phyloP scores from a whole-genome alignment of 2,329 filamentous ascomycete genomes.

The Ophiostoma pallidulum region DNA sequence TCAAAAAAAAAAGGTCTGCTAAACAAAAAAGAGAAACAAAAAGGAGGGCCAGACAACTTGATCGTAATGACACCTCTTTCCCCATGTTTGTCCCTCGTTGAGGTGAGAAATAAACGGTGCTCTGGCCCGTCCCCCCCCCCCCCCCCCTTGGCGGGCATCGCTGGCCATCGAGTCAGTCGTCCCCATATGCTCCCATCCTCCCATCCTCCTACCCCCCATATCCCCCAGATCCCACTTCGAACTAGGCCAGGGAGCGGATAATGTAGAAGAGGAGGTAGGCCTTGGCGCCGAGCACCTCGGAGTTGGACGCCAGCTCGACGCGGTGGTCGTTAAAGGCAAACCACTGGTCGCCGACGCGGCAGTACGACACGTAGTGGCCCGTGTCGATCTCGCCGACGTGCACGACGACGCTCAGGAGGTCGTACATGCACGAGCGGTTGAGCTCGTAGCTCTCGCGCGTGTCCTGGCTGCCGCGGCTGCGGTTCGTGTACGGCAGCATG shows the following conservation, averaged over 20 bases:
- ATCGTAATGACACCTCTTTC: no score
- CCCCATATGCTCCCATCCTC: background rate
- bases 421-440: conserved; percentile 64
- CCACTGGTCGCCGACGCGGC: conserved; percentile 78
- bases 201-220: conserved; percentile 21
- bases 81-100: no score
- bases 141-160: no score
- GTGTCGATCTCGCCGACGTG: conserved; percentile 90
- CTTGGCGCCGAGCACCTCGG: conserved; percentile 75
- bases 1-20: background rate
- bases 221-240: background rate
- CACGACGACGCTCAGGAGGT: conserved; percentile 81
- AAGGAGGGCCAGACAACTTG: no score
- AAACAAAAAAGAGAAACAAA: background rate
- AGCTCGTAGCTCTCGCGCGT: conserved; percentile 44
- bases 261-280: conserved; percentile 90
- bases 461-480: conserved; percentile 41
- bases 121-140: no score
- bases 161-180: no score
- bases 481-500: conserved; percentile 80
- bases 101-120: no score
- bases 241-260: conserved; percentile 47
- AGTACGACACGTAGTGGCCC: conserved; percentile 88
- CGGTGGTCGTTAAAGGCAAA: conserved; percentile 94
- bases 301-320: conserved; percentile 73